Evolutionary conservation across 495 filamentous ascomycete species (phyloP).

Genomic region (Penicillium coprophilum): DNA sequence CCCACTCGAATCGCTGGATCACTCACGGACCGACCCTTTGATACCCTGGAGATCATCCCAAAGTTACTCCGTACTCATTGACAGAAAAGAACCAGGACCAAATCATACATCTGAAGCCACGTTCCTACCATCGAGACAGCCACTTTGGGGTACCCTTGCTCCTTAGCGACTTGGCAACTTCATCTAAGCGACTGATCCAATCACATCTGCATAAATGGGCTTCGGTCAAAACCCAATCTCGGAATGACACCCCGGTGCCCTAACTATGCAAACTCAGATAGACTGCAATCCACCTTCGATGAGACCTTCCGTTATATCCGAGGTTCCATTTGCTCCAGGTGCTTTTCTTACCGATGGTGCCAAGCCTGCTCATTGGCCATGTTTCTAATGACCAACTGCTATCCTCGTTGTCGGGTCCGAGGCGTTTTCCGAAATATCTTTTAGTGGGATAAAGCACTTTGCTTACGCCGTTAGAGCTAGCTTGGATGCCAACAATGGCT

Average conservation of each 20-base stretch:
- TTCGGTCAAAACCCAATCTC: background rate
- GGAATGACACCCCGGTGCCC: background rate
- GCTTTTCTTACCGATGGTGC: background rate
- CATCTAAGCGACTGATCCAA: background rate
- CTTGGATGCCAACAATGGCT: background rate
- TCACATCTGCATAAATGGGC: background rate
- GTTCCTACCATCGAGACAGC: background rate
- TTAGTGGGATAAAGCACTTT: background rate
- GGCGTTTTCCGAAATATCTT: background rate
- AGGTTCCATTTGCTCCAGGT: background rate
- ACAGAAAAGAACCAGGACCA: background rate
- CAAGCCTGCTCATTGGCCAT: background rate
- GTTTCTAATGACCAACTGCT: background rate
- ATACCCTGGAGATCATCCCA: background rate
- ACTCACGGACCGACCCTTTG: conserved; percentile 3
- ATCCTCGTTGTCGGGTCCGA: background rate
- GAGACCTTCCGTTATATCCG: background rate
- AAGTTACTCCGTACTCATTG: background rate
- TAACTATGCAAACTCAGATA: background rate
- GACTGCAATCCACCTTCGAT: background rate
- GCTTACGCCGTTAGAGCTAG: background rate
- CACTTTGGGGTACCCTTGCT: background rate
- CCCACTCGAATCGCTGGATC: background rate
- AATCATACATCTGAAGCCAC: background rate
- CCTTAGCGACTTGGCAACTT: background rate